Conservation (phyloP, 78 protist genomes). For the Chrysochromulina tobinii region DNA sequence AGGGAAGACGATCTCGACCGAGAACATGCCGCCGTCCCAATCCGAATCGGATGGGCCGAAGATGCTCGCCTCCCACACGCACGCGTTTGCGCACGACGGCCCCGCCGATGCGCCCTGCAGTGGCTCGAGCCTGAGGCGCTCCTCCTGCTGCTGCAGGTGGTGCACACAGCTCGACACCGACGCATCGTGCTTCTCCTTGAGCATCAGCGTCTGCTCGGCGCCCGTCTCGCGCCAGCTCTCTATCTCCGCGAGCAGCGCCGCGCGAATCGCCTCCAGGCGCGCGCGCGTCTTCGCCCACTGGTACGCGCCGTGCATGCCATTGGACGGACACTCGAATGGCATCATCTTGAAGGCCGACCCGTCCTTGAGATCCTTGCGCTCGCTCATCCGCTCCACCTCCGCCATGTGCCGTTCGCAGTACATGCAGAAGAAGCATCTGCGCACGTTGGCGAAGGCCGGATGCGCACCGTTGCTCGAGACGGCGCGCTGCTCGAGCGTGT, state of each 20-base stretch:
- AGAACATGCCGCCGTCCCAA: slow-evolving; percentile 2
- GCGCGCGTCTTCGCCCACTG: not conserved
- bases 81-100: not conserved
- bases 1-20: slow-evolving; percentile 6
- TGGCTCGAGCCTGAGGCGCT: not conserved
- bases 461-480: not conserved
- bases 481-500: not conserved
- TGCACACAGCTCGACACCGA: not conserved
- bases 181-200: not conserved
- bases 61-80: not conserved
- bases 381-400: not conserved
- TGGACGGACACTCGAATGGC: slow-evolving; percentile 14
- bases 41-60: not conserved
- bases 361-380: not conserved
- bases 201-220: not conserved
- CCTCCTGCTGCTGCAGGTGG: slow-evolving; percentile 7
- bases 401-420: not conserved
- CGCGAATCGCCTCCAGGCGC: not conserved
- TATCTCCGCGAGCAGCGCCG: not conserved
- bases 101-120: not conserved
- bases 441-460: not conserved
- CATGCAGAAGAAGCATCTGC: not conserved
- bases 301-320: not conserved
- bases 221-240: not conserved
- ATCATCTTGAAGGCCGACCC: not conserved